phyloP scores from a whole-genome alignment of 2,329 filamentous ascomycete species.

The Aspergillus ochraceus region DNA sequence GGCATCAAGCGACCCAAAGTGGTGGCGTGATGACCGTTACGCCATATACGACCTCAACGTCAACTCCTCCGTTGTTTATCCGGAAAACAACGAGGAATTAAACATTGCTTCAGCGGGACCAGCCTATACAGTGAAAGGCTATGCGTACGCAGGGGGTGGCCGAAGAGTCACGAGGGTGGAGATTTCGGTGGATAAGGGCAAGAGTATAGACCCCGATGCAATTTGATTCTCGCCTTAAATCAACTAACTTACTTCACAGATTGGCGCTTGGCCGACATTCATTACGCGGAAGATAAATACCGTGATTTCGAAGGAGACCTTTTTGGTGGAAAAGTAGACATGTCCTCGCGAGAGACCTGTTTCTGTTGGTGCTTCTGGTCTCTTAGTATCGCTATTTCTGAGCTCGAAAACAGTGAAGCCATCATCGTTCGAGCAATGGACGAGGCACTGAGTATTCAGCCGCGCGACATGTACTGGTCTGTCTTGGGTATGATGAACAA shows the following conservation, averaged over 20 bases:
- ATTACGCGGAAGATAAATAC: slow-evolving; percentile 85
- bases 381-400: slow-evolving; percentile 63
- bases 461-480: slow-evolving; percentile 94
- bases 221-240: not conserved
- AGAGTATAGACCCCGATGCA: slow-evolving; percentile 40
- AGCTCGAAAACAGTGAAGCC: slow-evolving; percentile 65
- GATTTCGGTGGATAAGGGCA: slow-evolving; percentile 78
- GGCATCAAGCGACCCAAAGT: slow-evolving; percentile 69
- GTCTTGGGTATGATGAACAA: slow-evolving; percentile 98
- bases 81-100: slow-evolving; percentile 72
- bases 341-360: slow-evolving; percentile 75
- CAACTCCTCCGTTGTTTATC: slow-evolving; percentile 79
- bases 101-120: slow-evolving; percentile 48
- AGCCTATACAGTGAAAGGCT: slow-evolving; percentile 70
- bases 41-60: slow-evolving; percentile 90
- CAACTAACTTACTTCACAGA: slow-evolving; percentile 33
- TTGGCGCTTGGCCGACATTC: slow-evolving; percentile 75
- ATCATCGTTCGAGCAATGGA: slow-evolving; percentile 87
- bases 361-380: slow-evolving; percentile 97
- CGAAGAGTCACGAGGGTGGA: slow-evolving; percentile 79
- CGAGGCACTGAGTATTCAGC: slow-evolving; percentile 81
- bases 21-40: slow-evolving; percentile 87
- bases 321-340: slow-evolving; percentile 75
- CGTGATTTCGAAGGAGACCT: slow-evolving; percentile 63
- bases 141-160: slow-evolving; percentile 88